Evolutionary conservation across 2,329 filamentous ascomycete genomes (phyloP).

Genomic region (Calycina marina): DNA sequence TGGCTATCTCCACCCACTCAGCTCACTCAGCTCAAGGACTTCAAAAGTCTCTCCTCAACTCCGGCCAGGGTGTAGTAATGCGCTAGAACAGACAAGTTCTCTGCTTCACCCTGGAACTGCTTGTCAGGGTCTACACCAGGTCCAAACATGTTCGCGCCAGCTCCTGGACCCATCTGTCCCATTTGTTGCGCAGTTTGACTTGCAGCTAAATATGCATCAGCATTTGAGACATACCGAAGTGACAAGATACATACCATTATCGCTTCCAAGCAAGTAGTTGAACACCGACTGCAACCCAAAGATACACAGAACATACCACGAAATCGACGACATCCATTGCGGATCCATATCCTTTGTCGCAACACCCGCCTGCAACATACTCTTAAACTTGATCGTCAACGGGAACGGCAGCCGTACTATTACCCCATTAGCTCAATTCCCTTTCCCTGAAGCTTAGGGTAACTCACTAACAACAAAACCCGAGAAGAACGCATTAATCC

Average conservation of each 20-base stretch:
- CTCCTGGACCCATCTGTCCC: slow-evolving; percentile 54
- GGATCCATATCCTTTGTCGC: slow-evolving; percentile 94
- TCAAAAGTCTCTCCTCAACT: slow-evolving; percentile 71
- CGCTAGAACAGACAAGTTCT: slow-evolving; percentile 90
- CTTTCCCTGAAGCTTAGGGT: background rate
- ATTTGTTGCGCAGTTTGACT: slow-evolving; percentile 82
- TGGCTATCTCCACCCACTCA: no score
- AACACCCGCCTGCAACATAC: slow-evolving; percentile 95
- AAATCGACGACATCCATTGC: slow-evolving; percentile 95
- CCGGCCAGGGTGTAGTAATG: slow-evolving; percentile 85
- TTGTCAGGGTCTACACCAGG: slow-evolving; percentile 93
- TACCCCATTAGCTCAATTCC: slow-evolving; percentile 8
- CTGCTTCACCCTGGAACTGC: slow-evolving; percentile 79
- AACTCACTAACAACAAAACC: slow-evolving; percentile 88
- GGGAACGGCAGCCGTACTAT: slow-evolving; percentile 93
- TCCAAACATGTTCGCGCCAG: slow-evolving; percentile 60
- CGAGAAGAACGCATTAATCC: slow-evolving; percentile 98
- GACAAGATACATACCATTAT: slow-evolving; percentile 58
- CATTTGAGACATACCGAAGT: background rate
- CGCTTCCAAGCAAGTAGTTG: slow-evolving; percentile 88
- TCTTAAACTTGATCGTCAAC: slow-evolving; percentile 97
- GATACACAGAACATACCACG: slow-evolving; percentile 96
- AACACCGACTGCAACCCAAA: slow-evolving; percentile 96
- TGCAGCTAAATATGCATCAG: slow-evolving; percentile 45
- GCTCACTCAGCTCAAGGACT: no score